These are phyloP conservation scores for Haplosporangium sp. DNA, from an alignment of 371 early-diverging fungal species.

Conservation along the genomic window DNA sequence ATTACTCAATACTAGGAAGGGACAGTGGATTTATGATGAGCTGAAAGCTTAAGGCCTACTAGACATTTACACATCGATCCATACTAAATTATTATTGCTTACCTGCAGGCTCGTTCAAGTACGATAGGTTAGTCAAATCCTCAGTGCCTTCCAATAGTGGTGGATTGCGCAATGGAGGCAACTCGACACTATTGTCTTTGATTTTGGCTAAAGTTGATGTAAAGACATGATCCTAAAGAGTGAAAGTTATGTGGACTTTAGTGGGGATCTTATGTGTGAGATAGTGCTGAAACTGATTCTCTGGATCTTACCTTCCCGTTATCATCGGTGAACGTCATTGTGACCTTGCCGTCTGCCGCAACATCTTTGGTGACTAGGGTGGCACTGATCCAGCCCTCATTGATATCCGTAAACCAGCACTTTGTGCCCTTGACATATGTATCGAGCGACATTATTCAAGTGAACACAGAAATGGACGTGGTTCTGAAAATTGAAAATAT, in stretches of 20 bases:
- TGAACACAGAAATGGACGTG: slow-evolving; percentile 8
- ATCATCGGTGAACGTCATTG: slow-evolving; percentile 76
- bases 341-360: slow-evolving; percentile 64
- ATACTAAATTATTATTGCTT: slow-evolving; percentile 14
- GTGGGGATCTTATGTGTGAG: too few species aligned
- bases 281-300: background rate
- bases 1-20: slow-evolving; percentile 84
- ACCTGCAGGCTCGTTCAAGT: slow-evolving; percentile 93
- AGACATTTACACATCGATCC: background rate
- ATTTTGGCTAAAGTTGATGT: slow-evolving; percentile 78
- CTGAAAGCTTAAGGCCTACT: too few species aligned
- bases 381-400: slow-evolving; percentile 90
- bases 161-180: slow-evolving; percentile 94
- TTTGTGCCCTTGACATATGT: slow-evolving; percentile 77
- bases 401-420: slow-evolving; percentile 92
- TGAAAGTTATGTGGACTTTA: background rate
- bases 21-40: background rate
- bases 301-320: slow-evolving; percentile 59
- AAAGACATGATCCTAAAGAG: slow-evolving; percentile 74
- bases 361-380: slow-evolving; percentile 69
- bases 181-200: slow-evolving; percentile 70
- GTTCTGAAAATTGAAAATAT: background rate
- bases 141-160: slow-evolving; percentile 90
- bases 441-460: slow-evolving; percentile 60
- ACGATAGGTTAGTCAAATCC: slow-evolving; percentile 91